phyloP scores from a whole-genome alignment of 1,139 yeast genomes.

The Hyphopichia buzzinii region DNA sequence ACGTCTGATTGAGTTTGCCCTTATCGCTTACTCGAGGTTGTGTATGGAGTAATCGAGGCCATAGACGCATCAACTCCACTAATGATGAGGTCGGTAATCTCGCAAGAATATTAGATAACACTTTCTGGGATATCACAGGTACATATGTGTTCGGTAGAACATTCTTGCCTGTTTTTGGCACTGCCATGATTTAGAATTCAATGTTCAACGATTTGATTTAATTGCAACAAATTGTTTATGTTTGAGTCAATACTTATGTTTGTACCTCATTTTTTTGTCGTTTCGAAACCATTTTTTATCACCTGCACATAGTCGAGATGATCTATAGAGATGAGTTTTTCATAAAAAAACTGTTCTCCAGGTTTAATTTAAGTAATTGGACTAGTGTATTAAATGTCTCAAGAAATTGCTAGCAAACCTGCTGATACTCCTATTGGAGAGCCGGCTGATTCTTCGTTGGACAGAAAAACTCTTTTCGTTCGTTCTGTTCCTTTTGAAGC shows the following conservation, averaged over 20 bases:
- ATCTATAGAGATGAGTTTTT: slow-evolving; percentile 1
- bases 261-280: too few species aligned
- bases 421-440: slow-evolving; percentile 5
- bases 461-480: slow-evolving; percentile 73
- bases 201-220: too few species aligned
- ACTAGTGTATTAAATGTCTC: slow-evolving; percentile 12
- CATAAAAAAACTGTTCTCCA: slow-evolving; percentile 1
- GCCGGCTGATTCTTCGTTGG: slow-evolving; percentile 37
- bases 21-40: slow-evolving; percentile 30
- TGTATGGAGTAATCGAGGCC: slow-evolving; percentile 38
- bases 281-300: neutral
- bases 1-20: slow-evolving; percentile 19
- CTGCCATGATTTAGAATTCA: neutral
- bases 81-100: slow-evolving; percentile 36
- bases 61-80: slow-evolving; percentile 29
- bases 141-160: slow-evolving; percentile 41
- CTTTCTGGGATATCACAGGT: slow-evolving; percentile 29
- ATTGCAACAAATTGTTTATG: too few species aligned
- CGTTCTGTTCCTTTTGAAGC: slow-evolving; percentile 80
- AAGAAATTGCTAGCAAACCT: slow-evolving; percentile 3
- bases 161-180: slow-evolving; percentile 13
- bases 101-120: slow-evolving; percentile 21
- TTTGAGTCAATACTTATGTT: too few species aligned
- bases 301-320: slow-evolving; percentile 2
- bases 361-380: too few species aligned